These are phyloP conservation scores for Hypericum androsaemum DNA, from an alignment of 345 rosid genomes.

Conservation along the genomic window DNA sequence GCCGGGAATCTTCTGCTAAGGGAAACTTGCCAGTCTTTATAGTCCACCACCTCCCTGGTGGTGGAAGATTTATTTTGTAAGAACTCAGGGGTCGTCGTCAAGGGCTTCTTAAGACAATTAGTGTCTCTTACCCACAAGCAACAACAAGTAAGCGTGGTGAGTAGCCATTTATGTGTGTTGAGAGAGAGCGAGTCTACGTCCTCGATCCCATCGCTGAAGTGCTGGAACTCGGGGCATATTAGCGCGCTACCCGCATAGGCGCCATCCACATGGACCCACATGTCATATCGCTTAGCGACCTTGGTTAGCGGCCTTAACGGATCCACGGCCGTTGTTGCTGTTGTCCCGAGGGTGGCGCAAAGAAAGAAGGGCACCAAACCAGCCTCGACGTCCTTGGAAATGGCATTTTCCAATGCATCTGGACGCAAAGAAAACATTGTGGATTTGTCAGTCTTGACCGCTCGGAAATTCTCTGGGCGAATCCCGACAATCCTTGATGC, in stretches of 20 bases:
- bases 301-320: slow-evolving; percentile 16
- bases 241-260: slow-evolving; percentile 41
- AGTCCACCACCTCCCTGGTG: slow-evolving; percentile 30
- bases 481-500: slow-evolving; percentile 38
- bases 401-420: not conserved
- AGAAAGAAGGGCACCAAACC: slow-evolving; percentile 27
- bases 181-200: slow-evolving; percentile 37
- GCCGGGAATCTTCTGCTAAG: slow-evolving; percentile 40
- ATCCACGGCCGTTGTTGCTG: slow-evolving; percentile 22
- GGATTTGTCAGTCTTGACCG: slow-evolving; percentile 21
- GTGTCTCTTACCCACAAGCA: slow-evolving; percentile 52
- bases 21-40: slow-evolving; percentile 51
- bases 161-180: slow-evolving; percentile 48
- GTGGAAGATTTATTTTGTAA: slow-evolving; percentile 27
- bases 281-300: slow-evolving; percentile 10
- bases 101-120: slow-evolving; percentile 28
- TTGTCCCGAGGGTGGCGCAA: slow-evolving; percentile 35
- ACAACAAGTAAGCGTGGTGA: slow-evolving; percentile 41
- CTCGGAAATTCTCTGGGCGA: slow-evolving; percentile 31
- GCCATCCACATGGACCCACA: slow-evolving; percentile 48
- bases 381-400: slow-evolving; percentile 10
- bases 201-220: slow-evolving; percentile 34
- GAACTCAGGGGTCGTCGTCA: slow-evolving; percentile 32
- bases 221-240: slow-evolving; percentile 43
- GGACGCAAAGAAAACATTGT: slow-evolving; percentile 16